These are phyloP conservation scores for Edaphochlamys debaryana DNA, from an alignment of 139 green algal species.

Conservation along the genomic window DNA sequence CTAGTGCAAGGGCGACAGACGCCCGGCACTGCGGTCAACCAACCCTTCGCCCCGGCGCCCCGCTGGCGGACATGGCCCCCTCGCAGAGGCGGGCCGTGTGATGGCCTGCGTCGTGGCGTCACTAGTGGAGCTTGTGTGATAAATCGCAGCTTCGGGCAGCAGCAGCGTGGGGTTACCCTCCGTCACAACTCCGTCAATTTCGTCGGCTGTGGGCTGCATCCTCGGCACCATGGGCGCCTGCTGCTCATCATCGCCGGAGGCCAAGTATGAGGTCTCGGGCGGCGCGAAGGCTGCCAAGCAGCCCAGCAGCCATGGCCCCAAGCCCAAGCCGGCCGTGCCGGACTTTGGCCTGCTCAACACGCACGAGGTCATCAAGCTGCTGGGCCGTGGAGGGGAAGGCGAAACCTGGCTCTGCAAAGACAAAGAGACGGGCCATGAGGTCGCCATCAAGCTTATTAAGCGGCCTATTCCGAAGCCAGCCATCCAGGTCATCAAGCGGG, in stretches of 20 bases:
- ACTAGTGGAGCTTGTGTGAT: no score
- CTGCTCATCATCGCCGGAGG: not conserved
- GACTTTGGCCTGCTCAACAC: slow-evolving; percentile 61
- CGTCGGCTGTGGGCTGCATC: no score
- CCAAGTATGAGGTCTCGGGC: slow-evolving; percentile 21
- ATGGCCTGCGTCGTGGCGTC: no score
- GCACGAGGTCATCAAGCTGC: slow-evolving; percentile 62
- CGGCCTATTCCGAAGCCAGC: slow-evolving; percentile 67
- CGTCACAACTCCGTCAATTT: no score
- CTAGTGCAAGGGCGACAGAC: no score
- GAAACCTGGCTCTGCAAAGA: slow-evolving; percentile 68
- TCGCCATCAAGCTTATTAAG: slow-evolving; percentile 74
- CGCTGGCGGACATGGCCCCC: no score
- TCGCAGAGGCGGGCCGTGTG: no score
- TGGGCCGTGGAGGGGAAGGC: slow-evolving; percentile 65
- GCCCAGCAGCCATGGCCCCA: not conserved
- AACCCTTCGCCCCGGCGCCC: no score
- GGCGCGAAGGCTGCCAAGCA: not conserved
- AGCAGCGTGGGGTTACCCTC: no score
- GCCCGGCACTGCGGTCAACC: no score
- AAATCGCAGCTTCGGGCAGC: no score
- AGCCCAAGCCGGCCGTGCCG: slow-evolving; percentile 23
- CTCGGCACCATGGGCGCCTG: slow-evolving; percentile 26
- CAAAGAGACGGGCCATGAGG: slow-evolving; percentile 48
- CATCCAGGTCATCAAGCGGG: slow-evolving; percentile 70